Evolutionary conservation across 2,329 filamentous ascomycete species (phyloP), one percentile per base, ranked within the genome.

Genomic region (Aquanectria penicillioides): DNA sequence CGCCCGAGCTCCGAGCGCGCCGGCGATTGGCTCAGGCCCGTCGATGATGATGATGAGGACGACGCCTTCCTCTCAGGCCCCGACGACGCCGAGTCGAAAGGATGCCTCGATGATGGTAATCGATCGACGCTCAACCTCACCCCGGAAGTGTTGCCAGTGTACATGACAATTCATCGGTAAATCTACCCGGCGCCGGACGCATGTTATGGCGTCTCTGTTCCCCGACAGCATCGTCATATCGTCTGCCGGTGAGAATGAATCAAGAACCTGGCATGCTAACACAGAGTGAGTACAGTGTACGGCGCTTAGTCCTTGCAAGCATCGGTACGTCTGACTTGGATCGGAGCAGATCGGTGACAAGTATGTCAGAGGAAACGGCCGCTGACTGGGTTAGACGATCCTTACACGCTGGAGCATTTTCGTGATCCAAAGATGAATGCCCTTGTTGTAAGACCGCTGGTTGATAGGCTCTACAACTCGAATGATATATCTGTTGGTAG

Each of bases 361-460:
- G n/a, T n/a, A 9, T 23, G 2, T 8, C 9, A 50, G 9, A 33
- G 4, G 11, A 10, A 18, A 46, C 23, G 18, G 37, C 17, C 44
- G 11, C 18, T 4, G 12, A 2, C 11, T 20, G n/a, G n/a, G n/a
- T 5, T 54, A 78, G 77, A 80, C 65, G 78, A 80, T 47, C 75
- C 75, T 5, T 80, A 79, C 57, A 80, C 78, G 1, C 64, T 86
- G 56, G 86, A 90, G 46, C 88, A 91, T 71, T 78, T 91, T 25
- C 84, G 84, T 65, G 86, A 87, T 61, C 88, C 88, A 8, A 83
- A 88, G 29, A 87, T 91, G 80, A 91, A 90, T 65, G 80, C 84
- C 26, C 77, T 87, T 11, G 82, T 91, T 43, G 86, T 91, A 6
- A 82, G 88, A 44, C 89, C 89, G 3, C 75, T 92, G n/a, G 87